Base-by-base conservation (phyloP, 352 stramenopile species). In the Globisporangium carolinianum region DNA sequence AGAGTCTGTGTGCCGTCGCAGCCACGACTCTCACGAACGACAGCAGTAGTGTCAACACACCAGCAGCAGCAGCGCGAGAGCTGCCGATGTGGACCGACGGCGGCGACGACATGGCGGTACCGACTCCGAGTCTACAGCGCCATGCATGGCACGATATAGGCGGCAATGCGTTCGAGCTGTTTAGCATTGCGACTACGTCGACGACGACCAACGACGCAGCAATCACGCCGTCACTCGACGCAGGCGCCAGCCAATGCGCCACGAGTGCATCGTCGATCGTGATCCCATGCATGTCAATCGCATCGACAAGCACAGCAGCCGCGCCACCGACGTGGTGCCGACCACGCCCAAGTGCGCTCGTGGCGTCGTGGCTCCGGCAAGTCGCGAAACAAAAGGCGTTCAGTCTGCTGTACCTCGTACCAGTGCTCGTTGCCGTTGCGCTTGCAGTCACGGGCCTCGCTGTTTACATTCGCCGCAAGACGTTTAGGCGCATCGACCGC, bases 321-420 rank as follows among this genome's bases (percentile, higher is more conserved):
- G 5, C 8, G 0, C 6, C 32, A 18, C 35, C 43, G 7, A n/a
- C 9, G 12, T 79, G 71, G 71, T 66, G 51, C 46, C 68, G 69
- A 41, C 71, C 71, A 11, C 12, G 24, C 3, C 53, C 68, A 4
- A 65, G 68, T 15, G 51, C 39, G 15, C 60, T 79, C 6, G 71
- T 79, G 41, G 65, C 56, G 7, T 67, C 71, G 8, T 79, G 71
- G 71, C 57, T 79, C 4, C 57, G 63, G 12, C 49, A 63, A 36
- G 59, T 63, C 10, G 60, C 72, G 41, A 57, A 51, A n/a, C 10
- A 62, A 7, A 57, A 64, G 42, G 36, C 53, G 41, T 55, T 61
- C 48, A 60, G 56, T 17, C 12, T 77, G 43, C 51, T 71, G 41
- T 51, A 71, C 8, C 66, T 71, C 10, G 38, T 76, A 10, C 61